Conservation (phyloP, 371 early-diverging fungal genomes). For the Mortierella sp. region DNA sequence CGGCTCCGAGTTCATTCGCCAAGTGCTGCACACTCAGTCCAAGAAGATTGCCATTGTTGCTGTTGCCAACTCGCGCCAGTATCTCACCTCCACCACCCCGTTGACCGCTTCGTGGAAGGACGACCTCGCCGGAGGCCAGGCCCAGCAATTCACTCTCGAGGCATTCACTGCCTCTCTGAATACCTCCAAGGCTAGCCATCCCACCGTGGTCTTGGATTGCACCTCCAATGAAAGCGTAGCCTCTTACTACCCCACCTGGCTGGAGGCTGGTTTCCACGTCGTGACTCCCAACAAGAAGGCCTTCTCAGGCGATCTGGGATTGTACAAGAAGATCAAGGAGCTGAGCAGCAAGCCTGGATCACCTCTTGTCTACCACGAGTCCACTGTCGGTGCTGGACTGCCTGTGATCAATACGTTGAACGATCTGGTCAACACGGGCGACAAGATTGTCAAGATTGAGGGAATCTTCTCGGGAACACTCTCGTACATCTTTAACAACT, state of each 20-base stretch:
- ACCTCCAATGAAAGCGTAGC: constrained; percentile 88
- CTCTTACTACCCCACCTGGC: constrained; percentile 83
- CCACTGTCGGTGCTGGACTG: constrained; percentile 98
- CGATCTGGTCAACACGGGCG: constrained; percentile 92
- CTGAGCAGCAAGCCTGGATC: constrained; percentile 55
- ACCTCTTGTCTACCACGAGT: constrained; percentile 87
- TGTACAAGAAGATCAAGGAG: constrained; percentile 79
- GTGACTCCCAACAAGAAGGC: constrained; percentile 99
- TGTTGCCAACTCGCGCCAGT: constrained; percentile 57
- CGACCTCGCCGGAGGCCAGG: constrained; percentile 14
- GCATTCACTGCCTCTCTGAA: constrained; percentile 66
- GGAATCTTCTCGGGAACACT: constrained; percentile 98
- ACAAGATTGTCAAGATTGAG: constrained; percentile 90
- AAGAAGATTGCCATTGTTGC: constrained; percentile 50
- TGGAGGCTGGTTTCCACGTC: constrained; percentile 81
- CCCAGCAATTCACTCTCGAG: constrained; percentile 46
- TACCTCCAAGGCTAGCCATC: constrained; percentile 56
- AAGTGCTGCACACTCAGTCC: constrained; percentile 45
- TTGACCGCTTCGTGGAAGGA: constrained; percentile 51
- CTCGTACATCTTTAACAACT: constrained; percentile 96
- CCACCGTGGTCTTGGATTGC: constrained; percentile 89
- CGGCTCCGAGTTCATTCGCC: constrained; percentile 83
- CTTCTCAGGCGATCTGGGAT: constrained; percentile 77
- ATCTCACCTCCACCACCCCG: constrained; percentile 55
- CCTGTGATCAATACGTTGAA: constrained; percentile 93